Base-by-base conservation (phyloP, 345 rosid species). In the Carallia brachiata region DNA sequence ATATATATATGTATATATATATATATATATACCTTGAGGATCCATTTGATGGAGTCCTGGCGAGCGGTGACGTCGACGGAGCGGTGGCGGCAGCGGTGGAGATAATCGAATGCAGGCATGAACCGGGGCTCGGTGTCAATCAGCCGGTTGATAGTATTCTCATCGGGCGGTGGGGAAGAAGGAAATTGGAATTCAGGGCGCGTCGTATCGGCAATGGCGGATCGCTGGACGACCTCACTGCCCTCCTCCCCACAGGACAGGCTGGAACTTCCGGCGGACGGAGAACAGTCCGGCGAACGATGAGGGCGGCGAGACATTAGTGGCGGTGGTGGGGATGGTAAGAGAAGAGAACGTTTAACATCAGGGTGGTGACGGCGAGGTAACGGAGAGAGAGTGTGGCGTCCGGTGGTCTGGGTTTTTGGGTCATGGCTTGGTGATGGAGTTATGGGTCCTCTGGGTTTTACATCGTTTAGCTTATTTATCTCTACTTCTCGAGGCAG, bases 41-140 rank as follows among this genome's bases (percentile, higher is more conserved):
- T 88, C 92, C 89, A 88, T 76, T 81, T 85, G 63, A 88, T 82
- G 78, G 86, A 88, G 72, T 88, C 92, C 66, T 84, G 89, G 28
- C 88, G 87, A 9, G 89, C 82, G 62, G 84, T 82, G 72, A 69
- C 70, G 82, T 79, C 74, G 63, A 81, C 23, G 72, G 79, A 70
- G 36, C 84, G 78, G 75, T 71, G 65, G 28, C 75, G 85, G 79
- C 72, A 84, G 57, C 79, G 85, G 6, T 36, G 76, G 69, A 76
- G 77, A 67, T 84, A 85, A 79, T 82, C 86, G 16, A 47, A 27
- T 4, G 5, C 59, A 7, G 85, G 85, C 81, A 75, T 70, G 61
- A 74, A 77, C 67, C 52, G 74, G 47, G 68, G 31, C 57, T 87
- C 89, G 34, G 75, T 54, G 58, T 73, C 82, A 27, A 87, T 69